A percentile compares a stretch with the other conserved stretches of the same genome.
Conservation (phyloP, 345 rosid genomes). For the Salix brachista region DNA sequence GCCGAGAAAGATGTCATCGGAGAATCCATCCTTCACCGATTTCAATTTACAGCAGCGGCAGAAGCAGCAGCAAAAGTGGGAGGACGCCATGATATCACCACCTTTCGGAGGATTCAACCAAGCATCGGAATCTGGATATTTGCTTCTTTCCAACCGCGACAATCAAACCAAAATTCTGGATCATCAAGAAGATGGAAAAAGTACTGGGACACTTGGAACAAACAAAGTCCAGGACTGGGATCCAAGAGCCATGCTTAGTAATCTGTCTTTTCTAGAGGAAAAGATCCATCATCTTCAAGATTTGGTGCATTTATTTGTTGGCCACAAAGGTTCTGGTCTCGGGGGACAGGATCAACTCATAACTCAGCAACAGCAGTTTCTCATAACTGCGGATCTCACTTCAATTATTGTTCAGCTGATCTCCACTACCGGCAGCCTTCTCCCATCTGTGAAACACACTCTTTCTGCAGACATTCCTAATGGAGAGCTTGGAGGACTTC, state of each 20-base stretch:
- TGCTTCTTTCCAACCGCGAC: constrained; percentile 21
- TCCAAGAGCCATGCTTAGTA: constrained; percentile 69
- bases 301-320: constrained; percentile 65
- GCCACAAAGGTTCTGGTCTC: constrained; percentile 43
- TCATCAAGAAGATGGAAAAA: constrained; percentile 26
- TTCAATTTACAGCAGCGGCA: constrained; percentile 34
- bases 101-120: constrained; percentile 41
- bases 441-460: constrained; percentile 75
- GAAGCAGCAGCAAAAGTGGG: constrained; percentile 56
- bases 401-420: constrained; percentile 89
- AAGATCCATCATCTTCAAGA: constrained; percentile 90
- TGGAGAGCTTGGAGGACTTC: constrained; percentile 35
- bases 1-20: constrained; percentile 25
- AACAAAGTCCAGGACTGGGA: constrained; percentile 73
- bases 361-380: constrained; percentile 67
- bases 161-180: constrained; percentile 35
- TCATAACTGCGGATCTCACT: constrained; percentile 80
- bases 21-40: constrained; percentile 31
- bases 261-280: constrained; percentile 75
- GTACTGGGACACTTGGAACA: constrained; percentile 34
- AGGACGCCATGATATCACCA: constrained; percentile 46
- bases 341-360: constrained; percentile 53
- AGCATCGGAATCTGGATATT: constrained; percentile 25
- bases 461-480: constrained; percentile 37
- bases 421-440: constrained; percentile 91